Evolutionary conservation across 1,284 basidiomycete species (phyloP), one percentile per base, ranked within the genome.

Genomic region (Pseudozyma sp.): DNA sequence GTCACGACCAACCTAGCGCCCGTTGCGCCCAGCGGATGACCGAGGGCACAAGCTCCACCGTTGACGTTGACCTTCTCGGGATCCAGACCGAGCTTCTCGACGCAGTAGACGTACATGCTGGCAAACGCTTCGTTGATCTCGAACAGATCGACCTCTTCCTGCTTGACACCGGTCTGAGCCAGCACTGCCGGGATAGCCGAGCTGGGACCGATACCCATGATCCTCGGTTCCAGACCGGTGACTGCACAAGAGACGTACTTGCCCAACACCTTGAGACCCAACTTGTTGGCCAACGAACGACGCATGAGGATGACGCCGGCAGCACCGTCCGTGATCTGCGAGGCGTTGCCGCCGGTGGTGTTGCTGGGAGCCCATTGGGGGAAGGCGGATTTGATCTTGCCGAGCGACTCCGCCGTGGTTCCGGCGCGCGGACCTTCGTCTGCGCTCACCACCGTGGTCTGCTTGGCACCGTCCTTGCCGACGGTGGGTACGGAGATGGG

Each of bases 311-410:
- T 80, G 2, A 93, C 89, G 14, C 92, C 92, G 0, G 94, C 93
- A 8, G 91, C 92, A 17, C 94, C 94, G 80, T 96, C 94, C 6
- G 94, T 94, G 66, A 95, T 88, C 75, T 86, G 83, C n/a, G 69
- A 74, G 89, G 94, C 92, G 85, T 95, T 96, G 19, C 93, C 93
- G n/a, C 92, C 93, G 6, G 93, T 94, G 16, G 92, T 93, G 45
- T 88, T 88, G 1, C 87, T 85, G 9, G 90, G 90, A 3, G 90
- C 90, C 92, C 93, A 95, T 77, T 94, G 92, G 40, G 93, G 93
- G 86, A 95, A 96, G 4, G 94, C 94, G 5, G 91, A 73, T 60
- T 88, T 89, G 75, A 93, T 89, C 85, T 91, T 92, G 48, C 83
- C 81, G 50, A 95, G 86, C 9, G 83, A 84, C 72, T 92, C 91